Evolutionary conservation across 1,139 yeast species (phyloP), one percentile per base, ranked within the genome.

Genomic region (Suhomyces yuchorum): DNA sequence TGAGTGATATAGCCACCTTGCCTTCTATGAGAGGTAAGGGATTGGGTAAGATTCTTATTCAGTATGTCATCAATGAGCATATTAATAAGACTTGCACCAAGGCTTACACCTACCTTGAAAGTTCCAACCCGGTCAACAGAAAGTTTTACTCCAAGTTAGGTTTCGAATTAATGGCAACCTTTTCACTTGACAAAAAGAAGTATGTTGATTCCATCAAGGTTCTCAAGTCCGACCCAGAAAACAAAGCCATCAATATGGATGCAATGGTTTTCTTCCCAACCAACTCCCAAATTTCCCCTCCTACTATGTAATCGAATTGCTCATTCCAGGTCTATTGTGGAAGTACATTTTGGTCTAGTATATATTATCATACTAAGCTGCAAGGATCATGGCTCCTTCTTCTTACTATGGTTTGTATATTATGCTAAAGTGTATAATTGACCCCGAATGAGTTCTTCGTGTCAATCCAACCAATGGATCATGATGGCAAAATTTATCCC

Each of bases 81-180:
- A 56, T 56, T 33, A 46, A 48, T 43, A 50, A 53, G 47, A 18
- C 40, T 17, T 45, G 47, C 3, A 47, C 51, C 19, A 47, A 45
- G 37, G 48, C 56, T 9, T 54, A 45, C 37, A 56, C 54, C 47
- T 78, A 78, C 57, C 68, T 78, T 56, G 83, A 78, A 60, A 71
- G 78, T 50, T 76, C 82, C 22, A 80, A 78, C 62, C 78, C 80
- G 19, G 68, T 73, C 51, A 78, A 78, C 57, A 68, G 81, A 48
- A 66, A 65, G 47, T 78, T 78, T 49, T 78, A 78, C 57, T 69
- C 68, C 49, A 77, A 77, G 59, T 62, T 78, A 56, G 81, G 81
- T 23, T 78, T 78, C 57, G 63, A 71, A 26, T 68, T 71, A 51
- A 68, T 73, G 55, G 71, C 71, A 48, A 75, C 79, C 24, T 78